Conservation (phyloP, 2,329 filamentous ascomycete species). For the Apiospora sp. region DNA sequence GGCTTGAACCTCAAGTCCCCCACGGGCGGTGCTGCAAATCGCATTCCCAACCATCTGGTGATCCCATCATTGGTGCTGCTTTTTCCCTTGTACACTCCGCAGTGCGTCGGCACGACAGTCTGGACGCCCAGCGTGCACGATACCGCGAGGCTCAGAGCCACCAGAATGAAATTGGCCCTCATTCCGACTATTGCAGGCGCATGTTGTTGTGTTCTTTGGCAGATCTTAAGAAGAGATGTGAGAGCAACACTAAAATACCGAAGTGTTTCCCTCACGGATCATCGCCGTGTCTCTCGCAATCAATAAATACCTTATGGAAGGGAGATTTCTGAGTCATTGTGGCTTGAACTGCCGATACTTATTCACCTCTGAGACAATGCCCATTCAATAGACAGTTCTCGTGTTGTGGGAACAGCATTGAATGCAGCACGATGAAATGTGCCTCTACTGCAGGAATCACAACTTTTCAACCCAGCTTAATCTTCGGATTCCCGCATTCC, state of each 20-base stretch:
- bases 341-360: background rate
- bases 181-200: background rate
- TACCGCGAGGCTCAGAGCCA: conserved; percentile 6
- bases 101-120: background rate
- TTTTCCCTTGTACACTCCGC: background rate
- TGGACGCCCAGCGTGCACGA: background rate
- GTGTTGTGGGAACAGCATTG: background rate
- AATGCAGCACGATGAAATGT: background rate
- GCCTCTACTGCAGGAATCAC: background rate
- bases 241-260: background rate
- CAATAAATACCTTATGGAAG: background rate
- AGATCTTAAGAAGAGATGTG: too few species aligned
- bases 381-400: background rate
- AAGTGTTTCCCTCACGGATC: background rate
- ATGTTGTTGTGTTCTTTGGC: background rate
- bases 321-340: background rate
- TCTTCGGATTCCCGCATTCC: conserved; percentile 1
- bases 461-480: background rate
- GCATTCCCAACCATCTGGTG: conserved; percentile 23
- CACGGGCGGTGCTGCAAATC: conserved; percentile 17
- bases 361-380: background rate
- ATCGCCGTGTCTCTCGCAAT: background rate
- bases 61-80: background rate
- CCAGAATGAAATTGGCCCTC: conserved; percentile 4
- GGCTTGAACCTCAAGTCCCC: background rate